Base-by-base conservation (phyloP, 495 filamentous ascomycete genomes). In the Xylaria sp. region DNA sequence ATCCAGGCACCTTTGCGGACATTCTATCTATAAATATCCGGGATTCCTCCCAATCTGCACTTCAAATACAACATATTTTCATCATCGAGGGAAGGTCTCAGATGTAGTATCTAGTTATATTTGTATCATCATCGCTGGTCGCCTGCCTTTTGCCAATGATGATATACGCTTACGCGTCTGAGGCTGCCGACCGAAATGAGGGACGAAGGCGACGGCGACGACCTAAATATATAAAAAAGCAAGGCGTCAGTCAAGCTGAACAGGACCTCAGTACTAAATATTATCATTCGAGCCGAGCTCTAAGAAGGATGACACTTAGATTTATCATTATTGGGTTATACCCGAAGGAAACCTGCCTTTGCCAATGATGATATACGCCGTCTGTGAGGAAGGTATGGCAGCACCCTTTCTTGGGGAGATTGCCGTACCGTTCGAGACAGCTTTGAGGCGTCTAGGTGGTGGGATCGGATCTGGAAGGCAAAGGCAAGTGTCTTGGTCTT, bases 1-100 rank as follows among this genome's bases (percentile, higher is more conserved):
- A 61, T 37, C 14, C 35, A 41, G 57, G 57, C 57, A 61, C 57
- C 57, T 61, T 41, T 61, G 57, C 57, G 57, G 57, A 61, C 57
- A 61, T 61, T 61, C 57, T 61, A 61, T 24, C 57, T 61, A 61
- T 19, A 40, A 61, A 61, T 61, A 61, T 61, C 57, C 57, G 19
- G 57, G 57, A 61, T 40, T 61, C 57, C 29, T 61, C 57, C 57
- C 57, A 61, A 61, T 61, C 57, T 61, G 33, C 57, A 61, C 57
- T 41, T 21, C 57, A 61, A 35, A 33, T 57, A 61, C 57, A 61
- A 61, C 57, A 61, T 61, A 17, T 21, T 33, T 15, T 12, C 6
- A 58, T 21, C 14, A 33, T 58, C 4, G 7, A 58, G 14, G 17
- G 5, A 35, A 35, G 15, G 53, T 9, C 11, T 52, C 48, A 52